Conservation (phyloP, 441 rosid species). For the Erysimum cheiri region DNA sequence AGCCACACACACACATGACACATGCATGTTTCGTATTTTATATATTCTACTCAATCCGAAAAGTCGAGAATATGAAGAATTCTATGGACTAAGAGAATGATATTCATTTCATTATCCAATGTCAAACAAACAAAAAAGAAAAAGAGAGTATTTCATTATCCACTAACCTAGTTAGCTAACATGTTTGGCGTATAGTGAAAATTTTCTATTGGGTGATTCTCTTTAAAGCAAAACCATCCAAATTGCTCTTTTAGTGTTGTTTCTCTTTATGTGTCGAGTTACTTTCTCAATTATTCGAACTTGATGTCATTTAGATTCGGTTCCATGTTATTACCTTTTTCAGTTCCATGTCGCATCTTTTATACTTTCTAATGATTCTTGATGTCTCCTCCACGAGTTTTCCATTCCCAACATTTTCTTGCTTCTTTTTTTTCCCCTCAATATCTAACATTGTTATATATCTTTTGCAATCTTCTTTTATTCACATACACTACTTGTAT, state of each 20-base stretch:
- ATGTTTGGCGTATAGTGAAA: not conserved
- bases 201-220: slow-evolving; percentile 12
- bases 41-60: not conserved
- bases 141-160: not conserved
- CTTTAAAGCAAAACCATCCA: slow-evolving; percentile 41
- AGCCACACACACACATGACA: not conserved
- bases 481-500: not conserved
- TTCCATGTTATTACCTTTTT: slow-evolving; percentile 34
- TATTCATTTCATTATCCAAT: not conserved
- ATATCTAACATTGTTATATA: not conserved
- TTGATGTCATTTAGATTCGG: slow-evolving; percentile 29
- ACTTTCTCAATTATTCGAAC: slow-evolving; percentile 27
- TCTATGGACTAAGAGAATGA: not conserved
- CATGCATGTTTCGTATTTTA: not conserved
- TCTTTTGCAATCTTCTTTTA: not conserved
- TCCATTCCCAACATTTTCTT: slow-evolving; percentile 13
- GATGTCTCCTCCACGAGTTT: slow-evolving; percentile 25
- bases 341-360: slow-evolving; percentile 33
- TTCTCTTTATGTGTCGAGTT: slow-evolving; percentile 38
- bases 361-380: slow-evolving; percentile 27
- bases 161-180: slow-evolving; percentile 4
- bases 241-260: slow-evolving; percentile 39
- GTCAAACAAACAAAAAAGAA: not conserved
- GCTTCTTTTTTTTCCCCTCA: not conserved
- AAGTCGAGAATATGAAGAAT: not conserved